These are phyloP conservation scores for Malassezia globosa DNA, from an alignment of 1,284 basidiomycete species.

Conservation along the genomic window DNA sequence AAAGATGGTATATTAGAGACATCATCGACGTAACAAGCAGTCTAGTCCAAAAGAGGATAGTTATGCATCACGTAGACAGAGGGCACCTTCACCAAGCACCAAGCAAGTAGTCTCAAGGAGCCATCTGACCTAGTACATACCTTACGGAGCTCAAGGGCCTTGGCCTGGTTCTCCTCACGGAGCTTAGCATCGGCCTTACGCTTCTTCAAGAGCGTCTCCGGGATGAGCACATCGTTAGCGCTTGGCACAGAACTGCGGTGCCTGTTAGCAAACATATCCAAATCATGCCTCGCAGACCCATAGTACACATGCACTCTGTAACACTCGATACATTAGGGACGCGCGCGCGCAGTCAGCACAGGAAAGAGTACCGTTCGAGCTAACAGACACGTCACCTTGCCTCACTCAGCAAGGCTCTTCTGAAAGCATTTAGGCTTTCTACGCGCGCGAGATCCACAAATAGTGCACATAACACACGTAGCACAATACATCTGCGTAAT, in stretches of 20 bases:
- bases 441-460: neutral
- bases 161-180: slow-evolving; percentile 82
- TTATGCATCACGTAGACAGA: slow-evolving; percentile 31
- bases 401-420: no score
- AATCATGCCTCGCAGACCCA: no score
- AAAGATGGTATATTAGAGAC: slow-evolving; percentile 47
- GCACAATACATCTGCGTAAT: neutral
- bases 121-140: no score
- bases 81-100: neutral
- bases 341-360: no score
- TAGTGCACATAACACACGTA: neutral
- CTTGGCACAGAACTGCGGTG: slow-evolving; percentile 37
- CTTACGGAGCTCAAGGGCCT: slow-evolving; percentile 79
- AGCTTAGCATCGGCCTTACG: slow-evolving; percentile 96
- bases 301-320: no score
- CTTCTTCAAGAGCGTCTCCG: slow-evolving; percentile 55
- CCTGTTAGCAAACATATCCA: neutral
- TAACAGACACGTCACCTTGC: no score
- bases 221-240: slow-evolving; percentile 42
- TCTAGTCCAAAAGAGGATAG: slow-evolving; percentile 39
- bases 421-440: no score
- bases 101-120: no score
- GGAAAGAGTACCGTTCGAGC: no score
- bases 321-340: no score
- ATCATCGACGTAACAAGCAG: slow-evolving; percentile 30